phyloP scores from a whole-genome alignment of 805 yeast genomes.

The Wilhelminamyces savonicus region DNA sequence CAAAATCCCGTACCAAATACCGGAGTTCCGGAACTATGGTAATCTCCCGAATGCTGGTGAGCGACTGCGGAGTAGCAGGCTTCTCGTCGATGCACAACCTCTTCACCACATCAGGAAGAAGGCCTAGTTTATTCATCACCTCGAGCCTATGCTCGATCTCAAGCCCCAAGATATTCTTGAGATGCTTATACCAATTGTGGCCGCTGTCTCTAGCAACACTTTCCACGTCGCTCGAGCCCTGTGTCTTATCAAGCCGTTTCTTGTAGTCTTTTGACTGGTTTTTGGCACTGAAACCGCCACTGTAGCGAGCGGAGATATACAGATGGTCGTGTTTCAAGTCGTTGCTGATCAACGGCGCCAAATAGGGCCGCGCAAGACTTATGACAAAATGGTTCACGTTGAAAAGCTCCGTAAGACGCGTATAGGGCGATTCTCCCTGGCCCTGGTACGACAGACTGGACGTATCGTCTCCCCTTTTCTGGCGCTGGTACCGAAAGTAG shows the following conservation, averaged over 20 bases:
- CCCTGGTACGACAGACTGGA: too few species aligned
- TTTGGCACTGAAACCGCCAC: background rate
- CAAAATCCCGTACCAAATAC: conserved; percentile 62
- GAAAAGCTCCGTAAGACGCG: conserved; percentile 83
- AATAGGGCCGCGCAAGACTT: conserved; percentile 86
- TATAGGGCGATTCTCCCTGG: conserved; percentile 56
- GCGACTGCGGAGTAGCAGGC: conserved; percentile 60
- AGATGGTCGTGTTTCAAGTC: conserved; percentile 64
- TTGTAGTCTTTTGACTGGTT: background rate
- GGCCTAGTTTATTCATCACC: conserved; percentile 70
- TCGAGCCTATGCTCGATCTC: conserved; percentile 83
- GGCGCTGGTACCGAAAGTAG: conserved; percentile 22
- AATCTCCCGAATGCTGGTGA: conserved; percentile 60
- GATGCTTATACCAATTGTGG: conserved; percentile 23
- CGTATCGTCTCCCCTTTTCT: conserved; percentile 7
- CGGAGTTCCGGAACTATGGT: conserved; percentile 85
- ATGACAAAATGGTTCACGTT: conserved; percentile 92
- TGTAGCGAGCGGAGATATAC: background rate
- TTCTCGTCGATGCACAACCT: conserved; percentile 83
- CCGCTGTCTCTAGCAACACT: conserved; percentile 27
- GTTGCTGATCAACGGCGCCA: conserved; percentile 82
- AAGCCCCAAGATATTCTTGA: conserved; percentile 56
- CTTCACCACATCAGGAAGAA: conserved; percentile 63
- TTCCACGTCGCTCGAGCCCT: conserved; percentile 26
- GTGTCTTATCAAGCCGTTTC: conserved; percentile 18